Evolutionary conservation across 148 eudicot species (phyloP).

Genomic region (Rhododendron kiyosumense): DNA sequence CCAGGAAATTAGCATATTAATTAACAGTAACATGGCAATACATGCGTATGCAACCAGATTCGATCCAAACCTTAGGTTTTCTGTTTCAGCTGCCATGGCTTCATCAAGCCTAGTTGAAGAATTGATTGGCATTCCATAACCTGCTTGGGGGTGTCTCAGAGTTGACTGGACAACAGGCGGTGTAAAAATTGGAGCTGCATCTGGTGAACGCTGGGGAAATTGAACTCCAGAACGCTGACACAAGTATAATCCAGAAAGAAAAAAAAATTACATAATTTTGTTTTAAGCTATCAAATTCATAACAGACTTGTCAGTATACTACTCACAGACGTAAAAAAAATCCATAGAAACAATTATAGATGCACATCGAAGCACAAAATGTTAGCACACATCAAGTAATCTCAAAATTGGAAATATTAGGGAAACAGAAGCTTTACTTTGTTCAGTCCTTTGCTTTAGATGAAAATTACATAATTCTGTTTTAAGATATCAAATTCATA

Average conservation of each 20-base stretch:
- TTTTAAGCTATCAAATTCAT: neutral
- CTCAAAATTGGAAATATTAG: neutral
- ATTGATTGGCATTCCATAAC: conserved; percentile 72
- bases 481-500: neutral
- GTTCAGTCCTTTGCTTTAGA: too few relatives aligned
- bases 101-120: conserved; percentile 78
- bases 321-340: neutral
- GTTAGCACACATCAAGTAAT: neutral
- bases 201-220: conserved; percentile 68
- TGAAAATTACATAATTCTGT: neutral
- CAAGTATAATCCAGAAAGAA: neutral
- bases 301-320: neutral
- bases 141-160: conserved; percentile 46
- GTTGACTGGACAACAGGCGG: conserved; percentile 67
- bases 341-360: neutral
- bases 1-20: neutral
- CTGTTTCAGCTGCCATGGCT: conserved; percentile 83
- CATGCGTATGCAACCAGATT: neutral
- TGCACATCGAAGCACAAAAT: neutral
- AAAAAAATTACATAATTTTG: neutral
- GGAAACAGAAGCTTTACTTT: neutral
- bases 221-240: conserved; percentile 70
- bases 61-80: conserved; percentile 54
- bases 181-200: conserved; percentile 68
- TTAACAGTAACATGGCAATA: neutral